phyloP scores from a whole-genome alignment of 163 green algal genomes.

The Picocystis sp. region DNA sequence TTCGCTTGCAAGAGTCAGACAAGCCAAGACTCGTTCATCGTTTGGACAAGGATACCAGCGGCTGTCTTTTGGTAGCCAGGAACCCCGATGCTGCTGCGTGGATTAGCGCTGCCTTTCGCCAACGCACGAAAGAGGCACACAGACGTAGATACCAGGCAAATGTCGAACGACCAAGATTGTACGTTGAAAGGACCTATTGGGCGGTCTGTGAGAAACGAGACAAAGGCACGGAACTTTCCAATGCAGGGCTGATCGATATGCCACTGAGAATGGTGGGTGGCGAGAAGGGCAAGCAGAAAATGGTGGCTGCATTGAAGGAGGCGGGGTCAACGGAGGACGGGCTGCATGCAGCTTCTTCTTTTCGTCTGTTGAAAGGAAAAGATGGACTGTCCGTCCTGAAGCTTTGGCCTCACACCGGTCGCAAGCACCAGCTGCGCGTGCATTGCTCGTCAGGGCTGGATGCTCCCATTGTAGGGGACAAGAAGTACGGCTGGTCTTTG shows the following conservation, averaged over 20 bases:
- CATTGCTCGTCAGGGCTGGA: conserved; percentile 30
- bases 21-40: conserved; percentile 25
- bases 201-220: conserved; percentile 5
- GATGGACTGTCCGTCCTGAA: conserved; percentile 19
- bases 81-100: conserved; percentile 25
- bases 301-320: too few species aligned
- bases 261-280: conserved; percentile 2
- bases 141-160: neutral
- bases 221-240: neutral
- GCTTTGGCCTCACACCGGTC: conserved; percentile 27
- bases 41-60: conserved; percentile 25
- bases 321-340: too few species aligned
- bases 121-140: conserved; percentile 6
- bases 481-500: too few species aligned
- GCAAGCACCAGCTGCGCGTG: conserved; percentile 44
- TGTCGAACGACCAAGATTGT: neutral
- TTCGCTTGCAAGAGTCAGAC: too few species aligned
- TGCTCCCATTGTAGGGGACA: conserved; percentile 37
- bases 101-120: conserved; percentile 22
- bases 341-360: conserved; percentile 12
- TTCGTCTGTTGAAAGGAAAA: neutral
- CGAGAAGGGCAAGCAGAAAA: neutral
- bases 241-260: conserved; percentile 12
- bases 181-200: conserved; percentile 12
- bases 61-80: conserved; percentile 24